Base-by-base conservation (phyloP, 208 protist species). In the Crithidia bombi region DNA sequence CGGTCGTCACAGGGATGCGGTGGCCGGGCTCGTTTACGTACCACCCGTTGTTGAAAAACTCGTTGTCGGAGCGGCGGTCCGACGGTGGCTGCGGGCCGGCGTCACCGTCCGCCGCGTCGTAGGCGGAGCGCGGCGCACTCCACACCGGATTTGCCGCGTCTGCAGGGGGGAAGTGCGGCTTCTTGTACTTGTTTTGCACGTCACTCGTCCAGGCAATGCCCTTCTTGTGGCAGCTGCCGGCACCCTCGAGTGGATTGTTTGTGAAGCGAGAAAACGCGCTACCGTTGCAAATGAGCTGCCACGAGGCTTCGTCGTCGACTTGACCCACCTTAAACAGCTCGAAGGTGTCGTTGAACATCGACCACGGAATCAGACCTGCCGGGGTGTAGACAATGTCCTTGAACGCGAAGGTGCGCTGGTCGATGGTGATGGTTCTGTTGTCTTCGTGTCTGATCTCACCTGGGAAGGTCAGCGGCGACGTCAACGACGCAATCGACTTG, bases 291-390 rank as follows among this genome's bases (percentile, higher is more conserved):
- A 97, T 68, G 61, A 79, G 57, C 35, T 30, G 38, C 44, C 38
- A 30, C 19, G 25, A 39, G 23, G 56, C 39, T 19, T 43, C 50
- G 17, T 41, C 46, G 25, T 23, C 28, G 12, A 23, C 28, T 3
- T 26, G 15, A 2, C 25, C 3, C 5, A 73, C 23, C 25, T 67
- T 59, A 55, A 81, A 94, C 10, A 97, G 76, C 12, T 56, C 65
- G 78, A 98, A 98, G 19, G 81, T 89, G 88, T 98, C 98, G 78
- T 99, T 99, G 84, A 99, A 99, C 85, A 98, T 91, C 50, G 87
- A 97, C 85, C 96, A 98, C 56, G 98, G 95, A 58, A 99, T 95
- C 17, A 99, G 89, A 26, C 98, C 98, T 47, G 97, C 99, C 19
- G 98, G 98, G 15, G 87, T 69, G 75, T 98, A 98, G 39, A 96